phyloP scores from a whole-genome alignment of 108 stramenopile species.

The Skeletonema menzelii region DNA sequence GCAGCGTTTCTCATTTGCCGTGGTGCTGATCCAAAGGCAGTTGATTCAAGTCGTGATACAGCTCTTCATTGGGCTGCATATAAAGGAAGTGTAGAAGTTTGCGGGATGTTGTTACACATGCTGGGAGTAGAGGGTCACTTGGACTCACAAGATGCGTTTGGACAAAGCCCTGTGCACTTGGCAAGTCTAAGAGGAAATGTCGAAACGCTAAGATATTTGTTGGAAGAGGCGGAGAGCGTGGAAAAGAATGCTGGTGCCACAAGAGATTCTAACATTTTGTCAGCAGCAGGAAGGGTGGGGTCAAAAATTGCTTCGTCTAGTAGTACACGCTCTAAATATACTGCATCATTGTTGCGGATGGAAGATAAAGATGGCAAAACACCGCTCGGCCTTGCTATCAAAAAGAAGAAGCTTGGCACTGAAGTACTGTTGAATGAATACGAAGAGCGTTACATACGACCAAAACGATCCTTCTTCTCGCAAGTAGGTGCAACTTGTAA shows the following conservation, averaged over 20 bases:
- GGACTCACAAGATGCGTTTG: constrained; percentile 82
- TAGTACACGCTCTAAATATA: constrained; percentile 15
- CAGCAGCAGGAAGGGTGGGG: constrained; percentile 29
- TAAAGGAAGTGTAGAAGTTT: constrained; percentile 89
- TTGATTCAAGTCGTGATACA: constrained; percentile 86
- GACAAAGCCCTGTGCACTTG: constrained; percentile 94
- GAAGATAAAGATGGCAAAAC: constrained; percentile 80
- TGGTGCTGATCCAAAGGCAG: constrained; percentile 76
- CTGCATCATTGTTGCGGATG: constrained; percentile 43
- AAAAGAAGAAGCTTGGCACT: constrained; percentile 75
- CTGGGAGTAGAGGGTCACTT: constrained; percentile 48
- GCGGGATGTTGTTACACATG: constrained; percentile 85
- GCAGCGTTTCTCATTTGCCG: constrained; percentile 82
- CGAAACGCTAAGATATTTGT: constrained; percentile 71
- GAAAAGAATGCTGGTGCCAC: background rate
- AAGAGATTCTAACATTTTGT: constrained; percentile 20
- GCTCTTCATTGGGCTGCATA: constrained; percentile 97
- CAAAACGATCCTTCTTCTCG: constrained; percentile 24
- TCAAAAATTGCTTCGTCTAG: constrained; percentile 18
- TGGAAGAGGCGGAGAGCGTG: constrained; percentile 53
- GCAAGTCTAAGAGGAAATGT: constrained; percentile 89
- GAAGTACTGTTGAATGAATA: constrained; percentile 62
- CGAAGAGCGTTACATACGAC: constrained; percentile 46
- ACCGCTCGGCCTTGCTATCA: constrained; percentile 74
- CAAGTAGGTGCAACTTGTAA: constrained; percentile 24